These are phyloP conservation scores for Colletotrichum limetticola DNA, from an alignment of 2,329 filamentous ascomycete species.

Conservation along the genomic window DNA sequence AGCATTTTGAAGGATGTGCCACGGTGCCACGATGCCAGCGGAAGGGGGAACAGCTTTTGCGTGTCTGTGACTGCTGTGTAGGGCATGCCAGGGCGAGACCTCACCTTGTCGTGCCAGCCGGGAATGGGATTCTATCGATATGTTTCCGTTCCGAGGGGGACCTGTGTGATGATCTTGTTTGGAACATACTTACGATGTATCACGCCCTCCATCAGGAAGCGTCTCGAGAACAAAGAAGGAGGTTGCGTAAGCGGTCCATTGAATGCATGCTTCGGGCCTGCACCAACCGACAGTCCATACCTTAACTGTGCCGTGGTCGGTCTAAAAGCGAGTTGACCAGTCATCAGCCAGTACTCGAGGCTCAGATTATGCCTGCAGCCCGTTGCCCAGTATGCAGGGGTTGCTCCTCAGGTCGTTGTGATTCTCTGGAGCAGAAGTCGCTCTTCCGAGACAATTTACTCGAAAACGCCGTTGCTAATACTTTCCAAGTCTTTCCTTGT, in stretches of 20 bases:
- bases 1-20: constrained; percentile 8
- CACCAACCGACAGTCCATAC: background rate
- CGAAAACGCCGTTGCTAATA: background rate
- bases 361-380: constrained; percentile 7
- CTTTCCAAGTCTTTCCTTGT: background rate
- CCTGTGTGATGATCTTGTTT: background rate
- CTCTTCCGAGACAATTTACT: background rate
- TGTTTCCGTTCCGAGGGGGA: constrained; percentile 2
- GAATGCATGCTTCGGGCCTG: constrained; percentile 31
- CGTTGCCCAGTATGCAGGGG: constrained; percentile 23
- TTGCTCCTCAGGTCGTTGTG: background rate
- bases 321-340: constrained; percentile 5
- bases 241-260: constrained; percentile 23
- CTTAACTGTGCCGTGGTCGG: background rate
- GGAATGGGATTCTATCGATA: background rate
- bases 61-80: constrained; percentile 12
- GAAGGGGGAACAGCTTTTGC: constrained; percentile 8
- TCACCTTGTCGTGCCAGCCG: constrained; percentile 10
- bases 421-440: background rate
- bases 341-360: background rate
- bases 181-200: background rate
- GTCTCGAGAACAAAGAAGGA: background rate
- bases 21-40: constrained; percentile 22
- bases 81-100: constrained; percentile 13
- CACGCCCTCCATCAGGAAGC: background rate